Evolutionary conservation across 345 rosid genomes (phyloP).

Genomic region (Trapa incisa): DNA sequence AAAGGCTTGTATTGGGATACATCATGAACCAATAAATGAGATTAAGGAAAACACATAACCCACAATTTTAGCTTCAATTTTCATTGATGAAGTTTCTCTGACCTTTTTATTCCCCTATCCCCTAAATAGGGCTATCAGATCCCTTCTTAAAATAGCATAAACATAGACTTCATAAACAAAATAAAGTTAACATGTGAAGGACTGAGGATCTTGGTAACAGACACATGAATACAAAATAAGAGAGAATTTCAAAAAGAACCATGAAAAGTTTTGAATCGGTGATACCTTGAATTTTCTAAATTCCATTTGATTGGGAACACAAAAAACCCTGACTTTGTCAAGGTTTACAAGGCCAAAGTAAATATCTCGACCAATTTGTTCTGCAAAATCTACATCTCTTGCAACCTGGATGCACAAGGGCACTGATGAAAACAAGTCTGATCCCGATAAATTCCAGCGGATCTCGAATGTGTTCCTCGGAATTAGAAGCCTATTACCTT

Average conservation of each 20-base stretch:
- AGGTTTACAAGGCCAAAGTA: conserved; percentile 95
- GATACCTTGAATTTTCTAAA: conserved; percentile 76
- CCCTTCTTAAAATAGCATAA: not conserved
- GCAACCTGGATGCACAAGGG: conserved; percentile 49
- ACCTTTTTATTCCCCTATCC: not conserved
- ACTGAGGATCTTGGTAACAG: not conserved
- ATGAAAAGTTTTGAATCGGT: not conserved
- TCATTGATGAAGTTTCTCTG: not conserved
- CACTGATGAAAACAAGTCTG: conserved; percentile 7
- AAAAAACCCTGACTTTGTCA: conserved; percentile 85
- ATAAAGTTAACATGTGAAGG: not conserved
- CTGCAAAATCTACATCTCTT: conserved; percentile 69
- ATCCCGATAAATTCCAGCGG: not conserved
- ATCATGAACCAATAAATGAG: not conserved
- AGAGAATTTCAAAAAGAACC: not conserved
- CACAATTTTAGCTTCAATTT: not conserved
- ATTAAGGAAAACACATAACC: not conserved
- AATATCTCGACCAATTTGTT: conserved; percentile 83
- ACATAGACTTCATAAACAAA: not conserved
- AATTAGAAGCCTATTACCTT: conserved; percentile 35
- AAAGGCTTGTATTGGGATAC: not conserved
- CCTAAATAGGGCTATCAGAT: not conserved
- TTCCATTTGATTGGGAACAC: conserved; percentile 70
- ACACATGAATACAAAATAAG: not conserved
- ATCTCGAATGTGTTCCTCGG: not conserved